Conservation (phyloP, 768 basidiomycete genomes). For the Fistulinella prunicolor region DNA sequence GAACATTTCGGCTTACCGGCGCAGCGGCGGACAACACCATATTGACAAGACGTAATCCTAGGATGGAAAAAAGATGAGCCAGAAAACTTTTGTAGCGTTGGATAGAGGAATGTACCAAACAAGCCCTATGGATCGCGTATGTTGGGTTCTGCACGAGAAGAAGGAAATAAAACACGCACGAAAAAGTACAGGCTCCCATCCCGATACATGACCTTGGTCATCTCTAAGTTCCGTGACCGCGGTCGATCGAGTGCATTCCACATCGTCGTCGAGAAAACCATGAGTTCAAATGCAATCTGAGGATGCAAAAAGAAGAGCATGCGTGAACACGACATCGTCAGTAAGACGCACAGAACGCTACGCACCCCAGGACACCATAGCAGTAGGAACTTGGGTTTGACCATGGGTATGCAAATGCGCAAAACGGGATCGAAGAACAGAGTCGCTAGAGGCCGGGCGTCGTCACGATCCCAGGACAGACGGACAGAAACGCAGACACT, state of each 20-base stretch:
- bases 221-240: slow-evolving; percentile 7
- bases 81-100: background rate
- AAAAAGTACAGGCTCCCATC: slow-evolving; percentile 29
- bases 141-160: background rate
- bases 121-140: slow-evolving; percentile 12
- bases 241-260: slow-evolving; percentile 33
- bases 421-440: slow-evolving; percentile 7
- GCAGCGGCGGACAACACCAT: slow-evolving; percentile 19
- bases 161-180: slow-evolving; percentile 10
- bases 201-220: slow-evolving; percentile 28
- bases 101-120: slow-evolving; percentile 18
- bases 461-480: background rate
- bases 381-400: slow-evolving; percentile 20
- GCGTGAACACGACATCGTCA: background rate
- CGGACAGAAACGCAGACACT: background rate
- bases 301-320: background rate
- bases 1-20: slow-evolving; percentile 17
- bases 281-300: slow-evolving; percentile 31
- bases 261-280: slow-evolving; percentile 27
- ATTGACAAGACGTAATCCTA: slow-evolving; percentile 23
- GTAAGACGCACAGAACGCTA: background rate
- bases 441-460: slow-evolving; percentile 12
- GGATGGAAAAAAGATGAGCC: background rate
- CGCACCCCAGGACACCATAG: slow-evolving; percentile 32
- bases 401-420: slow-evolving; percentile 21